These are phyloP conservation scores for Zoysia matrella DNA, from an alignment of 202 grass and related monocot genomes.

Conservation along the genomic window DNA sequence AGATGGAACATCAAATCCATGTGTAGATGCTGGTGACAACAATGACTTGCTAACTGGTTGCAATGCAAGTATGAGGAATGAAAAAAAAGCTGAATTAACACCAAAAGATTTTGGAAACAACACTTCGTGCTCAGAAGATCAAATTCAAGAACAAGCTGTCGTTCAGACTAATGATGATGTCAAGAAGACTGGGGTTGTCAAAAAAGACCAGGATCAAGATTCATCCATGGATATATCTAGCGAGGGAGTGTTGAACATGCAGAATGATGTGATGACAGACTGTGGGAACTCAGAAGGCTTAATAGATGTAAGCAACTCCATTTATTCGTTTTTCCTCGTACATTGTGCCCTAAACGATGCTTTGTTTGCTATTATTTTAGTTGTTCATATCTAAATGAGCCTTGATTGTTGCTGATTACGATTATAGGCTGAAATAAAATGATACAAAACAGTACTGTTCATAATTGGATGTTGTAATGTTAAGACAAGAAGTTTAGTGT, in stretches of 20 bases:
- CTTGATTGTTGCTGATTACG: slow-evolving; percentile 6
- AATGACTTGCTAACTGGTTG: slow-evolving; percentile 6
- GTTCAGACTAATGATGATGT: slow-evolving; percentile 39
- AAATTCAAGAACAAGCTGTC: slow-evolving; percentile 39
- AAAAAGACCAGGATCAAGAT: slow-evolving; percentile 50
- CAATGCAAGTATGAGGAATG: slow-evolving; percentile 30
- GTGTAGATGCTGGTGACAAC: slow-evolving; percentile 32
- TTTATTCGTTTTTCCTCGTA: slow-evolving; percentile 29
- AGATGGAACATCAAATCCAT: slow-evolving; percentile 37
- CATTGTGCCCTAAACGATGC: slow-evolving; percentile 18
- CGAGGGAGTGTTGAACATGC: slow-evolving; percentile 44
- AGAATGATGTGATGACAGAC: slow-evolving; percentile 46
- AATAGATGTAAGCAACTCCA: slow-evolving; percentile 69
- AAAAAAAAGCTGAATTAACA: slow-evolving; percentile 33
- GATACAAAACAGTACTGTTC: neutral
- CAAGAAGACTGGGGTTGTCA: slow-evolving; percentile 36
- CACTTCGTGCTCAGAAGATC: slow-evolving; percentile 37
- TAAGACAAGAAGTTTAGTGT: no score
- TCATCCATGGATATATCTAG: slow-evolving; percentile 43
- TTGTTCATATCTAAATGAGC: slow-evolving; percentile 26
- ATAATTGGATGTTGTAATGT: no score
- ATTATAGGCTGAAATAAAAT: slow-evolving; percentile 7
- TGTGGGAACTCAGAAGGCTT: slow-evolving; percentile 64
- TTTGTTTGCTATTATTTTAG: neutral
- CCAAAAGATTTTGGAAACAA: slow-evolving; percentile 34